phyloP scores from a whole-genome alignment of 2,329 filamentous ascomycete species.

The Fusarium papillatum region DNA sequence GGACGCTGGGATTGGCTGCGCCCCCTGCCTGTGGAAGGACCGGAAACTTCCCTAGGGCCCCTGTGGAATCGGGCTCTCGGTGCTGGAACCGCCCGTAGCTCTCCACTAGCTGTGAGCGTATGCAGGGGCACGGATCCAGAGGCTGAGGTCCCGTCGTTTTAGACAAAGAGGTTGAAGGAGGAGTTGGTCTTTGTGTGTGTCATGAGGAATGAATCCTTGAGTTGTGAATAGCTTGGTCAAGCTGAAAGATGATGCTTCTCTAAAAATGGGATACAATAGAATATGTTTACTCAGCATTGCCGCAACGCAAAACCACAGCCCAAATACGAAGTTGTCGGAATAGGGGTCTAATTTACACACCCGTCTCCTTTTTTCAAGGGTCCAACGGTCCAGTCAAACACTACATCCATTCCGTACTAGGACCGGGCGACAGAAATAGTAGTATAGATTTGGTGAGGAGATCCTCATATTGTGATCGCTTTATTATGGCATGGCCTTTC shows the following conservation, averaged over 20 bases:
- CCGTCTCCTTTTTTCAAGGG: slow-evolving; percentile 23
- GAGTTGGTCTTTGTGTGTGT: neutral
- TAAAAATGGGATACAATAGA: neutral
- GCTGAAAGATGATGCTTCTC: neutral
- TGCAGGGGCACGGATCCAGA: slow-evolving; percentile 34
- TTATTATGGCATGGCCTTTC: neutral
- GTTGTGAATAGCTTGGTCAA: neutral
- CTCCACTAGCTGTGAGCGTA: slow-evolving; percentile 26
- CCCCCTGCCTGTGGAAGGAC: slow-evolving; percentile 7
- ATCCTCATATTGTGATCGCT: neutral
- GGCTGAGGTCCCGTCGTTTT: neutral
- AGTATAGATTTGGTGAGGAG: neutral
- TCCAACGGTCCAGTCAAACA: neutral
- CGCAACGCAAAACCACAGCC: neutral
- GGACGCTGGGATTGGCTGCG: slow-evolving; percentile 40
- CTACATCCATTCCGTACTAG: neutral
- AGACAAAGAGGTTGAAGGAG: neutral
- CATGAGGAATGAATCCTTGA: neutral
- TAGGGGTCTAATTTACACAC: slow-evolving; percentile 39
- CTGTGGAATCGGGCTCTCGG: slow-evolving; percentile 32
- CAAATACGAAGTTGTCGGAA: slow-evolving; percentile 17
- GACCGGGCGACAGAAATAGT: neutral
- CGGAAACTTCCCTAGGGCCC: neutral
- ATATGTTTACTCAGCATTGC: neutral
- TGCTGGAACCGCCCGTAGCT: slow-evolving; percentile 29